phyloP scores from a whole-genome alignment of 306 rosid species.

The Cucurbita moschata region DNA sequence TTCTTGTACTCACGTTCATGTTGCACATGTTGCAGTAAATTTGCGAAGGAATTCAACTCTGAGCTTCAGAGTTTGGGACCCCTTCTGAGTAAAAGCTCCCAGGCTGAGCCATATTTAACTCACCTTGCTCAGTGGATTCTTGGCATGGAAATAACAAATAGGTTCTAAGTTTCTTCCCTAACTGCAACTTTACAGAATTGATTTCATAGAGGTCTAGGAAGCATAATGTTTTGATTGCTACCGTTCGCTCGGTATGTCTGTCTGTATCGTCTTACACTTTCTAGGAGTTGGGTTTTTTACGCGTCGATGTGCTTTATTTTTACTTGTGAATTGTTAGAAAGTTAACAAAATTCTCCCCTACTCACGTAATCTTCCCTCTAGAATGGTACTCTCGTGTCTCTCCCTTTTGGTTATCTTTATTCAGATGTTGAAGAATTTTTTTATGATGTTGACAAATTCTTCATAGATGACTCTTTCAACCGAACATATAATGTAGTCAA shows the following conservation, averaged over 20 bases:
- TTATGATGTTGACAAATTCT: too few species aligned
- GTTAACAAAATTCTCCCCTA: neutral
- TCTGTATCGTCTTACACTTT: neutral
- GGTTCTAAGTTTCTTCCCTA: conserved; percentile 10
- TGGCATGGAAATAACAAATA: conserved; percentile 48
- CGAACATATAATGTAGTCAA: too few species aligned
- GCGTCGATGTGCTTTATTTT: neutral
- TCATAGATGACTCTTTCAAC: too few species aligned
- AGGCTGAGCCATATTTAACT: conserved; percentile 71
- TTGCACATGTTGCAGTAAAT: conserved; percentile 38
- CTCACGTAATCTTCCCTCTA: too few species aligned
- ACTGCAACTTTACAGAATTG: neutral
- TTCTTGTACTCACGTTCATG: neutral
- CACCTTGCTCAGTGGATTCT: conserved; percentile 79
- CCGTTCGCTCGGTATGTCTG: neutral
- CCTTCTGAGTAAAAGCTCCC: conserved; percentile 58
- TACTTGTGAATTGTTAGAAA: neutral
- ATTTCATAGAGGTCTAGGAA: neutral
- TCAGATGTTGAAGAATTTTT: too few species aligned
- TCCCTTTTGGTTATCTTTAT: too few species aligned
- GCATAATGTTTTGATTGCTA: neutral
- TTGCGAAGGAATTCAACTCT: conserved; percentile 68
- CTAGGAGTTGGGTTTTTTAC: neutral
- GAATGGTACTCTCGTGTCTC: too few species aligned
- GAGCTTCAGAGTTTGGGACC: conserved; percentile 86